Evolutionary conservation across 2,329 filamentous ascomycete species (phyloP).

Genomic region (Nemania diffusa): DNA sequence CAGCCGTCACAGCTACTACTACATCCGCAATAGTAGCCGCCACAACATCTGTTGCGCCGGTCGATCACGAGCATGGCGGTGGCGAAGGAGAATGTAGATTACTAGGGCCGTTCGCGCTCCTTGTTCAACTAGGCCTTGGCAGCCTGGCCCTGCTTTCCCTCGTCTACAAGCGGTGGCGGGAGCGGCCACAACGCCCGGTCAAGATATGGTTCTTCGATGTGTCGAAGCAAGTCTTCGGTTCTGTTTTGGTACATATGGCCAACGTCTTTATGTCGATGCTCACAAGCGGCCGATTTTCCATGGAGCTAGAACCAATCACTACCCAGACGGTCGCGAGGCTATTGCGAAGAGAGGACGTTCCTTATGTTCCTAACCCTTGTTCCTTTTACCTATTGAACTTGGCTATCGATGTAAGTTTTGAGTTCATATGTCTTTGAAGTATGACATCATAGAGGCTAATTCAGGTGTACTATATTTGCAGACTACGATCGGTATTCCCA

Average conservation of each 20-base stretch:
- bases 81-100: conserved; percentile 82
- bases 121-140: conserved; percentile 90
- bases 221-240: conserved; percentile 96
- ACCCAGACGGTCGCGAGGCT: conserved; percentile 52
- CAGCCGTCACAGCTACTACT: conserved; percentile 41
- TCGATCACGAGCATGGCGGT: conserved; percentile 47
- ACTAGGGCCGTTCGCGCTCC: conserved; percentile 87
- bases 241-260: conserved; percentile 87
- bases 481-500: conserved; percentile 96
- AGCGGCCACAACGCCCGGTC: conserved; percentile 88
- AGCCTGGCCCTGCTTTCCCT: conserved; percentile 83
- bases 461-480: conserved; percentile 53
- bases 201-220: conserved; percentile 99
- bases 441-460: conserved; percentile 26
- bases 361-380: conserved; percentile 87
- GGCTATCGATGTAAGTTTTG: conserved; percentile 85
- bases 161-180: conserved; percentile 92
- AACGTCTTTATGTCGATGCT: conserved; percentile 98
- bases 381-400: conserved; percentile 96
- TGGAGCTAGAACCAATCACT: conserved; percentile 64
- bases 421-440: not conserved
- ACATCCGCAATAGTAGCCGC: conserved; percentile 40
- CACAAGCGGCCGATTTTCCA: conserved; percentile 83
- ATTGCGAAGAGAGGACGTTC: conserved; percentile 57
- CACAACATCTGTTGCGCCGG: conserved; percentile 38